These are phyloP conservation scores for Neonectria punicea DNA, from an alignment of 2,329 filamentous ascomycete species.

Conservation along the genomic window DNA sequence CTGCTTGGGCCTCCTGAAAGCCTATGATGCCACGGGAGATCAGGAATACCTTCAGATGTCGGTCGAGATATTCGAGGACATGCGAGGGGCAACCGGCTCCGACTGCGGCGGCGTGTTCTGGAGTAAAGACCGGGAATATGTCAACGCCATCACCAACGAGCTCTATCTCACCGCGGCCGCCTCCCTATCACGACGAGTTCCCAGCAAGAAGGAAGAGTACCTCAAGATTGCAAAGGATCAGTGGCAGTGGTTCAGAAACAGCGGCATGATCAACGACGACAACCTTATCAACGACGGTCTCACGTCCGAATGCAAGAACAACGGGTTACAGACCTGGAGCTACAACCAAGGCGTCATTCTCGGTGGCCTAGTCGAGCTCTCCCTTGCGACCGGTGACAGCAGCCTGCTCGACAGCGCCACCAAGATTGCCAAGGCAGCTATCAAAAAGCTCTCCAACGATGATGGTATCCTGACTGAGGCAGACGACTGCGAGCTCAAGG, in stretches of 20 bases:
- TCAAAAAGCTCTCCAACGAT: conserved; percentile 55
- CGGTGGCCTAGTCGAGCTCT: conserved; percentile 64
- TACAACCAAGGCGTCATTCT: conserved; percentile 71
- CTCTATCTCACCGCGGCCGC: conserved; percentile 65
- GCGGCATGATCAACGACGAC: conserved; percentile 63
- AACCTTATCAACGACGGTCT: conserved; percentile 66
- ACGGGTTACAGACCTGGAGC: conserved; percentile 60
- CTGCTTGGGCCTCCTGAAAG: no score
- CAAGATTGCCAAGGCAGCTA: conserved; percentile 63
- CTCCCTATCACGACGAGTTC: conserved; percentile 61
- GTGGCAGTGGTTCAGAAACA: conserved; percentile 63
- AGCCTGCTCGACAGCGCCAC: conserved; percentile 55
- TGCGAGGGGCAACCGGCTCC: conserved; percentile 58
- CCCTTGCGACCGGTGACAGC: conserved; percentile 54
- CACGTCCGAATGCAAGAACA: conserved; percentile 59
- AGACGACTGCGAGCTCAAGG: conserved; percentile 48
- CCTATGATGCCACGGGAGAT: conserved; percentile 62
- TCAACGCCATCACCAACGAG: conserved; percentile 68
- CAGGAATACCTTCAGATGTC: conserved; percentile 64
- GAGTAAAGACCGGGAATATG: conserved; percentile 62
- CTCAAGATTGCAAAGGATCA: conserved; percentile 60
- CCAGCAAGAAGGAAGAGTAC: conserved; percentile 51
- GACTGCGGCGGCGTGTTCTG: conserved; percentile 67
- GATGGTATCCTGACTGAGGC: conserved; percentile 58
- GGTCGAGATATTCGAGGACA: conserved; percentile 65